These are phyloP conservation scores for Arachis stenosperma DNA, from an alignment of 306 rosid genomes.

Conservation along the genomic window DNA sequence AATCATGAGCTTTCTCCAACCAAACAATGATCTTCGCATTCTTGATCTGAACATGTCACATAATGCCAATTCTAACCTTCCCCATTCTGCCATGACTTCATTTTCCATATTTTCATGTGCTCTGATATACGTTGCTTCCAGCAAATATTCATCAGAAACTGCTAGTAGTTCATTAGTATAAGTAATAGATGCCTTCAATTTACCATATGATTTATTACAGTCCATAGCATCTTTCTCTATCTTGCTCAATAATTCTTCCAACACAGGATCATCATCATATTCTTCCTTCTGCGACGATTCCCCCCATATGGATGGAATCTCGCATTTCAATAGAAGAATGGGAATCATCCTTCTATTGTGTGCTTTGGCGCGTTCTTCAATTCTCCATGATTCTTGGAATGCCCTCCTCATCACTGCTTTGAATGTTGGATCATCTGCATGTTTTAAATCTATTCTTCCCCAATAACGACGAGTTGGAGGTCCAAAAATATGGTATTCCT, in stretches of 20 bases:
- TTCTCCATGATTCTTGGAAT: neutral
- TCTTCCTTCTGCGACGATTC: neutral
- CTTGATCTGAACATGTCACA: too few relatives aligned
- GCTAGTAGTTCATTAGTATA: neutral
- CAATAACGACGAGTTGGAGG: constrained; percentile 2
- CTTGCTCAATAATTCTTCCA: neutral
- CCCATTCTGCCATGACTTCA: too few relatives aligned
- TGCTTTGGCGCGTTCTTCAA: neutral
- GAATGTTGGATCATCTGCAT: neutral
- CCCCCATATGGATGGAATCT: neutral
- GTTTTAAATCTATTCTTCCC: constrained; percentile 21
- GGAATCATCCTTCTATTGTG: too few relatives aligned
- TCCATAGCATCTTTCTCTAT: neutral
- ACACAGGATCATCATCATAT: neutral
- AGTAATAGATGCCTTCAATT: neutral
- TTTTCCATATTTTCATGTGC: too few relatives aligned
- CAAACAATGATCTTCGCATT: too few relatives aligned
- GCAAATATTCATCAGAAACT: neutral
- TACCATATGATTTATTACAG: neutral
- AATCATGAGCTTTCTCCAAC: too few relatives aligned
- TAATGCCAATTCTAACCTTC: too few relatives aligned
- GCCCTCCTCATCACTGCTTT: neutral
- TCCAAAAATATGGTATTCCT: neutral
- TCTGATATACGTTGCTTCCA: neutral
- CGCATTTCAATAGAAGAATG: constrained; percentile 8